Evolutionary conservation across 2,329 filamentous ascomycete species (phyloP).

Genomic region (Fusarium circinatum): DNA sequence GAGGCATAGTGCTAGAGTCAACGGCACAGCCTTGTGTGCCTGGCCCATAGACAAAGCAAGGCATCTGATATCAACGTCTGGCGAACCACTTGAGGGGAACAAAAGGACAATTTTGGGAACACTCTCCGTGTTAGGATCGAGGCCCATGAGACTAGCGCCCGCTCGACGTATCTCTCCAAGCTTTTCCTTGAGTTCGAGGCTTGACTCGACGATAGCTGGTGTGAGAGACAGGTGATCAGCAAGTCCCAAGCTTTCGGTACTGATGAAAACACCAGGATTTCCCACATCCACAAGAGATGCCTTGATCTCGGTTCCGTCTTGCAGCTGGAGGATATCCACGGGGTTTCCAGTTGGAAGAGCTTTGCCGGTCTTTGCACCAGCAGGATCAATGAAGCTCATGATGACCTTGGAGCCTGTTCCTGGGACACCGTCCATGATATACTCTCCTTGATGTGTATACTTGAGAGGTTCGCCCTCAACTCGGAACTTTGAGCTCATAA

Average conservation of each 20-base stretch:
- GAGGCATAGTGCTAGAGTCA: conserved; percentile 64
- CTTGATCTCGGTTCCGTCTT: conserved; percentile 50
- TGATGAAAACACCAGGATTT: conserved; percentile 72
- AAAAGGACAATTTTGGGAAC: conserved; percentile 70
- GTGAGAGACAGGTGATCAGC: conserved; percentile 60
- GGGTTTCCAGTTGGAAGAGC: conserved; percentile 61
- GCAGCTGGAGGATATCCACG: conserved; percentile 59
- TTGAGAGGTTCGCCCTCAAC: conserved; percentile 53
- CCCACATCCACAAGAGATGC: conserved; percentile 71
- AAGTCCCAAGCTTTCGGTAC: conserved; percentile 60
- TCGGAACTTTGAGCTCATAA: conserved; percentile 67
- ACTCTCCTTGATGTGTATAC: conserved; percentile 57
- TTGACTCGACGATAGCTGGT: conserved; percentile 63
- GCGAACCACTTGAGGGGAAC: conserved; percentile 49
- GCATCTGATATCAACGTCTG: conserved; percentile 54
- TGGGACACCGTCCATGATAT: conserved; percentile 71
- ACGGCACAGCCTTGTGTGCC: conserved; percentile 65
- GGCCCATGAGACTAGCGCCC: conserved; percentile 70
- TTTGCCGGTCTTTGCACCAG: conserved; percentile 70
- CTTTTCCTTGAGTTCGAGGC: conserved; percentile 54
- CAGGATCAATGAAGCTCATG: conserved; percentile 70
- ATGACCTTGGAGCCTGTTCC: conserved; percentile 66
- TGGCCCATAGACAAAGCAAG: conserved; percentile 65
- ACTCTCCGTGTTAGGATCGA: conserved; percentile 58
- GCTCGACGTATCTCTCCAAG: conserved; percentile 67